Percentiles rank a stretch among this genome's conserved stretches.
phyloP scores from a whole-genome alignment of 129 eudicot species.

The Artemisia tridentata region DNA sequence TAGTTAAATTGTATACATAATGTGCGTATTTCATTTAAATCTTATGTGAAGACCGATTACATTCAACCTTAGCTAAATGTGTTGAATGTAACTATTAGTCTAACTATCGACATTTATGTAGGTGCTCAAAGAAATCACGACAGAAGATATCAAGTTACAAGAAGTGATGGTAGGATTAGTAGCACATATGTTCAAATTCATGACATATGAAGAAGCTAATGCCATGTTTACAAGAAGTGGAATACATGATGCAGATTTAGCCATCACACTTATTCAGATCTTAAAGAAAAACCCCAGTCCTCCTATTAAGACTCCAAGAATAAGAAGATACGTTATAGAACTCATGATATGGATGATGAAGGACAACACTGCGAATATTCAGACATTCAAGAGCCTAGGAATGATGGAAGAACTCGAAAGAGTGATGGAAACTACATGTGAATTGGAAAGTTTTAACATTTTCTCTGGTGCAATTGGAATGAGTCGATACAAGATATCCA shows the following conservation, averaged over 20 bases:
- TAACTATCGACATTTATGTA: slow-evolving; percentile 27
- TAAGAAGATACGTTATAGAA: slow-evolving; percentile 70
- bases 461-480: slow-evolving; percentile 91
- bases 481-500: slow-evolving; percentile 58
- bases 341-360: slow-evolving; percentile 90
- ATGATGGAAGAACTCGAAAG: slow-evolving; percentile 59
- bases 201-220: slow-evolving; percentile 51
- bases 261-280: slow-evolving; percentile 42
- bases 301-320: slow-evolving; percentile 56
- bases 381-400: slow-evolving; percentile 54
- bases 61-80: neutral
- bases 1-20: neutral
- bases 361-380: slow-evolving; percentile 41
- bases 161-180: slow-evolving; percentile 93
- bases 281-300: slow-evolving; percentile 60
- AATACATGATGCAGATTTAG: slow-evolving; percentile 49
- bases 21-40: too few species aligned
- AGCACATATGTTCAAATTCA: slow-evolving; percentile 63
- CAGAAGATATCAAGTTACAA: slow-evolving; percentile 57
- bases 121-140: slow-evolving; percentile 64
- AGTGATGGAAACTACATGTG: slow-evolving; percentile 74
- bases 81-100: neutral
- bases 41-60: neutral
- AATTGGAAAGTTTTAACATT: slow-evolving; percentile 77
- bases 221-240: slow-evolving; percentile 47